Percentiles rank a stretch among this genome's conserved stretches.
Evolutionary conservation across 306 rosid species (phyloP).

Genomic region (Rubus parviflorus): DNA sequence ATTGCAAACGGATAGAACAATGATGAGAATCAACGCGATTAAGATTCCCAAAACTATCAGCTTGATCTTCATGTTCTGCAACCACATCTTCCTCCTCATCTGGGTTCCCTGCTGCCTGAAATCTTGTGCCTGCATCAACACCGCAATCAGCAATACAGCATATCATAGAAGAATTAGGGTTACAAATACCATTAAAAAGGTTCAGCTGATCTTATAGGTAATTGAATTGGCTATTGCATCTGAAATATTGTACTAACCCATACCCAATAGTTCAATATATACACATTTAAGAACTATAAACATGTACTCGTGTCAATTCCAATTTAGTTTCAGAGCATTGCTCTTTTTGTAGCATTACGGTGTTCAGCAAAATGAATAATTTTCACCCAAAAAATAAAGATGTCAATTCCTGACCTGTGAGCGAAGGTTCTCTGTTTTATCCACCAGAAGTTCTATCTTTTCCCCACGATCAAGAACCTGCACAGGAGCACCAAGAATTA

Average conservation of each 20-base stretch:
- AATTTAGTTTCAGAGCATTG: not conserved
- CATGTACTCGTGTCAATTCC: not conserved
- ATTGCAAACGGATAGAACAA: conserved; percentile 65
- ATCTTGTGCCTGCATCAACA: conserved; percentile 75
- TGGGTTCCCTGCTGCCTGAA: conserved; percentile 90
- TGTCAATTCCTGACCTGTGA: conserved; percentile 55
- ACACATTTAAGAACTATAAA: not conserved
- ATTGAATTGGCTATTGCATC: not conserved
- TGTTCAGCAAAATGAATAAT: not conserved
- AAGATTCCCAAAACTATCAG: conserved; percentile 74
- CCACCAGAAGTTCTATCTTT: conserved; percentile 88
- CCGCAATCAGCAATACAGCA: conserved; percentile 3
- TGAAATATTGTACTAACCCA: not conserved
- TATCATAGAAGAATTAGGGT: not conserved
- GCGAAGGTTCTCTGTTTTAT: conserved; percentile 88
- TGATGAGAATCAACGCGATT: conserved; percentile 67
- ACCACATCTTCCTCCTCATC: conserved; percentile 95
- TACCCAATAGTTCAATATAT: not conserved
- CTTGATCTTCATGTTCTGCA: conserved; percentile 88
- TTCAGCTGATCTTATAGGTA: not conserved
- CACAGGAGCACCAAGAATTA: conserved; percentile 20
- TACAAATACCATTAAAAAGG: not conserved
- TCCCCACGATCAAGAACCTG: conserved; percentile 97
- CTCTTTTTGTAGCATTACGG: not conserved
- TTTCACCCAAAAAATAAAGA: not conserved